A percentile compares a stretch with the other conserved stretches of the same genome.
Conservation (phyloP, 164 flowering plant species). For the Tetrastigma voinierianum region DNA sequence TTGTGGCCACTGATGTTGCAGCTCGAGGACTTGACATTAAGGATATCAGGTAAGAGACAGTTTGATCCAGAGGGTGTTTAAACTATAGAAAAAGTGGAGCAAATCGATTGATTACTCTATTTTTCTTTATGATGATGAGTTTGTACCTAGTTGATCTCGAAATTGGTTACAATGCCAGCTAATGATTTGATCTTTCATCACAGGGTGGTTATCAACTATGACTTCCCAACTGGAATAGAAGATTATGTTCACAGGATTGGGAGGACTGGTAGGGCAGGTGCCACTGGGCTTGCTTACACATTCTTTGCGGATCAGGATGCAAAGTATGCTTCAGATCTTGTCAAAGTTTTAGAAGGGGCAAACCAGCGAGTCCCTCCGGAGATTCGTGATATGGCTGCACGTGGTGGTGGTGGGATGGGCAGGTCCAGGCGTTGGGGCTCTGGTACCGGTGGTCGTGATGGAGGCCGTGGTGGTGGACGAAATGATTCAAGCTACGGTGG, state of each 20-base stretch:
- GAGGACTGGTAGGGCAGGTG: conserved; percentile 94
- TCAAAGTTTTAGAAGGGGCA: conserved; percentile 85
- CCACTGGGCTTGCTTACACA: conserved; percentile 80
- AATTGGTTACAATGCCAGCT: too few relatives aligned
- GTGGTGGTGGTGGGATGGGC: conserved; percentile 71
- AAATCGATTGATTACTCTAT: too few relatives aligned
- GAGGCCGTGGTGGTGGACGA: conserved; percentile 47
- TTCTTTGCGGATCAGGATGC: conserved; percentile 83
- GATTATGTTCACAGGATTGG: conserved; percentile 97
- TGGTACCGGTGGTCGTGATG: conserved; percentile 44
- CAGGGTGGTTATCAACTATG: conserved; percentile 92
- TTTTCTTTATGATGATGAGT: too few relatives aligned
- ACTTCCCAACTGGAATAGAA: conserved; percentile 89
- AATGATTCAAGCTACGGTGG: conserved; percentile 44
- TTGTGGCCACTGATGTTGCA: conserved; percentile 96
- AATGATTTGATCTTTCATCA: neutral
- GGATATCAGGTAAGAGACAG: conserved; percentile 66
- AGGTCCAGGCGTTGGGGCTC: conserved; percentile 59
- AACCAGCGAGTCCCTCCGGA: conserved; percentile 75
- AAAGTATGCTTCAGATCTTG: conserved; percentile 72
- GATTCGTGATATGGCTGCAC: conserved; percentile 65
- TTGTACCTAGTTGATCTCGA: too few relatives aligned
- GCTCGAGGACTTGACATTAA: conserved; percentile 88
- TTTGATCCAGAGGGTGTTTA: neutral
- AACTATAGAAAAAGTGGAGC: too few relatives aligned